A percentile compares a stretch with the other conserved stretches of the same genome.
Evolutionary conservation across 2,329 filamentous ascomycete genomes (phyloP).

Genomic region (Xylariaceae sp.): DNA sequence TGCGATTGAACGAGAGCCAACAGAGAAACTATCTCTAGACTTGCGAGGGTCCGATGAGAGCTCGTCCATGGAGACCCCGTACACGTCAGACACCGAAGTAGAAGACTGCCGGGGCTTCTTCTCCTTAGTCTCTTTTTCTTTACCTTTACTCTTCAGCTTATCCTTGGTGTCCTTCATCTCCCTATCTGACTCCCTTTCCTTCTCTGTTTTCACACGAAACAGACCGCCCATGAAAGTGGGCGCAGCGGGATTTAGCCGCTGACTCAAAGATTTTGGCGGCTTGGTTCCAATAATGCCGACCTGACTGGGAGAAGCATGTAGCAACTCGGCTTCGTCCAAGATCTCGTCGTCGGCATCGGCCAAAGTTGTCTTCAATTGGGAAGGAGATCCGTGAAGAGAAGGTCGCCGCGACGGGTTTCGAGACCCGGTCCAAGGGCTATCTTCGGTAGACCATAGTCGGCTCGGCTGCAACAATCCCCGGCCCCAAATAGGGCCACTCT

Average conservation of each 20-base stretch:
- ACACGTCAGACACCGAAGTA: conserved; percentile 39
- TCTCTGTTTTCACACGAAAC: conserved; percentile 43
- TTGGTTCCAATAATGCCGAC: conserved; percentile 77
- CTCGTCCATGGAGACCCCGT: conserved; percentile 40
- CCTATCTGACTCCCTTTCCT: conserved; percentile 34
- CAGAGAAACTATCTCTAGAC: conserved; percentile 54
- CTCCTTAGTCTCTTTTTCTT: conserved; percentile 39
- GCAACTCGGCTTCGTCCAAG: conserved; percentile 52
- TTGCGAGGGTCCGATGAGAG: conserved; percentile 51
- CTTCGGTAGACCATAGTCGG: conserved; percentile 63
- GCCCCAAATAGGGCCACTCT: conserved; percentile 72
- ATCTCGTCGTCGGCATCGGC: conserved; percentile 63
- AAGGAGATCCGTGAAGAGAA: conserved; percentile 74
- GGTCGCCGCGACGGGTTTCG: conserved; percentile 74
- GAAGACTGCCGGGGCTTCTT: conserved; percentile 39
- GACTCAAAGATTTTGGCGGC: conserved; percentile 54
- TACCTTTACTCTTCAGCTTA: conserved; percentile 39
- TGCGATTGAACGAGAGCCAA: conserved; percentile 56
- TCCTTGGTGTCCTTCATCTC: conserved; percentile 35
- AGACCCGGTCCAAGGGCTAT: conserved; percentile 46
- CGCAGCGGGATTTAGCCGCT: conserved; percentile 77
- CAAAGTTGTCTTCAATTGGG: conserved; percentile 55
- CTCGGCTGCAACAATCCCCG: conserved; percentile 46
- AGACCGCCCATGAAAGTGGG: conserved; percentile 80
- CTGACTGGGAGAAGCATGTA: conserved; percentile 52